Base-by-base conservation (phyloP, 202 grass and related monocot genomes). In the Schoenoplectus tabernaemontani region DNA sequence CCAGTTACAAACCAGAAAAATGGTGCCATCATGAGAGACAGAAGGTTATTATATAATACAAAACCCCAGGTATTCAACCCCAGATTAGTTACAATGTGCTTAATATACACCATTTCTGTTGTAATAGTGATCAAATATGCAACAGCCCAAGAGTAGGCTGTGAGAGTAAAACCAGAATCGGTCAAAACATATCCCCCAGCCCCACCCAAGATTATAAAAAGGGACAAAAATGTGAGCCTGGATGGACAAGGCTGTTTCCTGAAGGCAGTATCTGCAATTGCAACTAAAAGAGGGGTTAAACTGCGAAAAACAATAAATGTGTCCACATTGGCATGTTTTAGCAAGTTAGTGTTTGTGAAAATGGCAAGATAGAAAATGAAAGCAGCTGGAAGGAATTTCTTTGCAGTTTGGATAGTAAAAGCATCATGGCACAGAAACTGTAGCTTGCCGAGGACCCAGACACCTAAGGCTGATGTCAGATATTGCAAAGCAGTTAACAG, bases 61-160 rank as follows among this genome's bases (percentile, higher is more conserved):
- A 90, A 88, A 1, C 88, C 91, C 91, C 91, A 93, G 1, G 86
- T 93, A 78, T 83, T 93, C 1, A 93, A 83, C 30, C 84, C 88
- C 68, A 93, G 30, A 81, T 85, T 93, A 5, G 78, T 90, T n/a
- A 93, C 91, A 69, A 93, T 90, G 82, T 93, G 91, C 88, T 93
- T 93, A n/a, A 93, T 88, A 81, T 93, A 88, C 53, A 93, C 91
- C 88, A 93, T 90, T 78, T 93, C 88, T 60, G 84, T 93, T 7
- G 88, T 87, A 39, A 93, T 93, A 33, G 84, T 93, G 37, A 87
- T 50, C 32, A 93, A 80, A 76, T 93, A 93, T 16, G 91, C 88
- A 3, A 87, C 24, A 11, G 91, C 91, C 91, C 88, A 93, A 0
- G 82, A 87, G 77, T 93, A 93, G 4, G 91, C 91, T 0, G 86